A percentile compares a stretch with the other conserved stretches of the same genome.
Conservation (phyloP, 768 basidiomycete species). For the Mycena belliarum region DNA sequence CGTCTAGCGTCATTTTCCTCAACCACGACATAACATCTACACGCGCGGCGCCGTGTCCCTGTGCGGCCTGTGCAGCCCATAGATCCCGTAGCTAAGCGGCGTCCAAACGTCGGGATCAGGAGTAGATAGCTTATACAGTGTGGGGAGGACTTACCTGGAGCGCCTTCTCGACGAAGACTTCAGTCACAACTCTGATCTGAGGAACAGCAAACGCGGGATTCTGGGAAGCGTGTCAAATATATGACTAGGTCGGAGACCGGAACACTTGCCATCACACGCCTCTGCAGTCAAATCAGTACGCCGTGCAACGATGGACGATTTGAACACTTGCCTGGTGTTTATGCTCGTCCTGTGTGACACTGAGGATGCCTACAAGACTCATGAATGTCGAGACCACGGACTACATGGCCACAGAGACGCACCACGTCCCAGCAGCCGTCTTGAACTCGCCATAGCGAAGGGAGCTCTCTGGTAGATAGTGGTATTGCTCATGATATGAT, state of each 20-base stretch:
- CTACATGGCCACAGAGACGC: background rate
- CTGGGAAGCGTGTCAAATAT: background rate
- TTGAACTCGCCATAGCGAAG: background rate
- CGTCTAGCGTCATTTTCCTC: background rate
- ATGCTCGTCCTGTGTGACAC: conserved; percentile 38
- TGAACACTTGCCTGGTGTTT: conserved; percentile 34
- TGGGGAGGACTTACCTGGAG: background rate
- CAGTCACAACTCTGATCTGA: background rate
- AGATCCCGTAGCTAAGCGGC: background rate
- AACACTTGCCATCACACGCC: background rate
- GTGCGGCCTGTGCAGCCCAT: background rate
- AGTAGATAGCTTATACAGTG: too few relatives aligned
- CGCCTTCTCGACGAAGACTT: background rate
- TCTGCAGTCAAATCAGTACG: too few relatives aligned
- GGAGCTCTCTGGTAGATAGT: conserved; percentile 40
- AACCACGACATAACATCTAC: background rate
- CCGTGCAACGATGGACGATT: too few relatives aligned
- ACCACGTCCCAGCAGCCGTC: background rate
- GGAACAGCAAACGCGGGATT: background rate
- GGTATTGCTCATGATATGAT: conserved; percentile 45
- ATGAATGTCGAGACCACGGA: background rate
- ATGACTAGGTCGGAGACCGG: too few relatives aligned
- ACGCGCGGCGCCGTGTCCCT: background rate
- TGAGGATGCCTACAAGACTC: conserved; percentile 33
- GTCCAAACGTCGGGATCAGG: too few relatives aligned